Percentiles rank a stretch among this genome's conserved stretches.
Conservation (phyloP, 148 eudicot species). For the Arctostaphylos glauca region DNA sequence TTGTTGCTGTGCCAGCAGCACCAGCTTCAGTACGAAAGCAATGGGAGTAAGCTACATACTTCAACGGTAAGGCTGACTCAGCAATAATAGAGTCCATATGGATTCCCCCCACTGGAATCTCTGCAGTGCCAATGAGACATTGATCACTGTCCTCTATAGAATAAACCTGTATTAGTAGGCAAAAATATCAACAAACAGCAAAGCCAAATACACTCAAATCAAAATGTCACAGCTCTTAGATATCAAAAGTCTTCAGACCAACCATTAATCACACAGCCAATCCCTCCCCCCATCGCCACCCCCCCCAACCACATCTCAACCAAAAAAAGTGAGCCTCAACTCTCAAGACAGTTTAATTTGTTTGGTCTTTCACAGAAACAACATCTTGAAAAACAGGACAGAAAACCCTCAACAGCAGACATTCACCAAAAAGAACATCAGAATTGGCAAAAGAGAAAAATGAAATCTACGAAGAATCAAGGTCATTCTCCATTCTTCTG, state of each 20-base stretch:
- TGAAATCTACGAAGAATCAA: not conserved
- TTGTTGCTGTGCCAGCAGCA: slow-evolving; percentile 87
- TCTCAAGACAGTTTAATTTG: not conserved
- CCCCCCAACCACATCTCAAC: too few species aligned
- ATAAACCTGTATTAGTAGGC: slow-evolving; percentile 9
- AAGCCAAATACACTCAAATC: not conserved
- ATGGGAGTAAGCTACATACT: slow-evolving; percentile 59
- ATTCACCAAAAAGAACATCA: not conserved
- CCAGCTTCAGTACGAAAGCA: slow-evolving; percentile 99
- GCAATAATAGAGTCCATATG: slow-evolving; percentile 22
- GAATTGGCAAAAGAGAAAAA: not conserved
- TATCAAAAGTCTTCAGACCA: not conserved
- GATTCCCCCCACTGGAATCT: slow-evolving; percentile 17
- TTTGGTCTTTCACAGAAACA: not conserved
- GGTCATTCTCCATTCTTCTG: not conserved
- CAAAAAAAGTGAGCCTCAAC: too few species aligned
- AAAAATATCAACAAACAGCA: not conserved
- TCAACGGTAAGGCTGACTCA: slow-evolving; percentile 12
- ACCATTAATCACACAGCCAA: not conserved
- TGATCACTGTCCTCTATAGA: slow-evolving; percentile 14
- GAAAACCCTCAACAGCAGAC: not conserved
- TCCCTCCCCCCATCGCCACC: too few species aligned
- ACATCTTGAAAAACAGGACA: not conserved
- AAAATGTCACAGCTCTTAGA: not conserved
- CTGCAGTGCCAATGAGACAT: slow-evolving; percentile 17